phyloP scores from a whole-genome alignment of 163 green algal species.

The Prototheca cutis region DNA sequence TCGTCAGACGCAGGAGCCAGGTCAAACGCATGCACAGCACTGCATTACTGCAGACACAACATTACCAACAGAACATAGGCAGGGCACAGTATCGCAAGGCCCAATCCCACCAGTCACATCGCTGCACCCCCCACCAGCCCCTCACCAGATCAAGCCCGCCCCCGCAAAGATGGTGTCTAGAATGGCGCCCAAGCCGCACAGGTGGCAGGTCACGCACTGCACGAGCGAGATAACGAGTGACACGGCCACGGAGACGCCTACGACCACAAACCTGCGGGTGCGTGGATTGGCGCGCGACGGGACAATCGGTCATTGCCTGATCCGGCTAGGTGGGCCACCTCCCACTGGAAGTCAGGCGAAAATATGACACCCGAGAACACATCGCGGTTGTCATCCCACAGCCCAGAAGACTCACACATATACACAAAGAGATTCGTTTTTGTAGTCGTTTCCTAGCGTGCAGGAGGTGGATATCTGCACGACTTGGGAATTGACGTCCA shows the following conservation, averaged over 20 bases:
- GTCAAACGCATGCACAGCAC: no score
- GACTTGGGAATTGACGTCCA: neutral
- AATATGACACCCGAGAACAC: neutral
- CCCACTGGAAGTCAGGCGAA: neutral
- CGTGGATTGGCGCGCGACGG: no score
- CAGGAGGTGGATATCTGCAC: neutral
- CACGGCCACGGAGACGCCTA: neutral
- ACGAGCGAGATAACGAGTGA: neutral
- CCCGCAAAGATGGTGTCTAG: constrained; percentile 4
- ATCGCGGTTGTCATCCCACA: no score
- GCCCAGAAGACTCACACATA: neutral
- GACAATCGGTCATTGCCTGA: no score
- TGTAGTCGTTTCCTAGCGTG: neutral
- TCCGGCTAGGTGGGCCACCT: no score
- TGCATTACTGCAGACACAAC: no score
- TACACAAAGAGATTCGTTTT: neutral
- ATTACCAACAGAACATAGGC: no score
- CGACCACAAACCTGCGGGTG: constrained; percentile 1
- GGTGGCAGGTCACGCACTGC: neutral
- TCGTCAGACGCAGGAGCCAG: no score
- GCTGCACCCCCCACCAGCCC: neutral
- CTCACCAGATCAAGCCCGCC: neutral
- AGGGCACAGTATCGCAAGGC: neutral
- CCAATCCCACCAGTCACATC: neutral
- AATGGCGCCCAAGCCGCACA: constrained; percentile 3